A percentile compares a stretch with the other conserved stretches of the same genome.
These are phyloP conservation scores for Aquilaria agallochum DNA, from an alignment of 441 rosid species.

Conservation along the genomic window DNA sequence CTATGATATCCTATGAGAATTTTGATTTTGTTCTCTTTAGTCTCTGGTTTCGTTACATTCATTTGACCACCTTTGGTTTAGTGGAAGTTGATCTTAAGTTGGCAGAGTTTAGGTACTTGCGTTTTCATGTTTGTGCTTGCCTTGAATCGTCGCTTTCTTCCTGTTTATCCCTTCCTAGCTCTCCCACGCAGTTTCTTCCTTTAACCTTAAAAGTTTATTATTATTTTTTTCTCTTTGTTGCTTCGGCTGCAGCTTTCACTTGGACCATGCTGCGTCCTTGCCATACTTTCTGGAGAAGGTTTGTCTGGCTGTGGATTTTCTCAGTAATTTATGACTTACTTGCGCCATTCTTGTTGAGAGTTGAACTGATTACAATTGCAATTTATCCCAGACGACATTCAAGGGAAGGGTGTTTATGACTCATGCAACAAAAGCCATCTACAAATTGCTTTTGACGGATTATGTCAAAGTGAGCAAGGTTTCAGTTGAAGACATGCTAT, in stretches of 20 bases:
- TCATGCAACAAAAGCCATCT: constrained; percentile 91
- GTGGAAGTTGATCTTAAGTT: not conserved
- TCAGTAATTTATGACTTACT: no score
- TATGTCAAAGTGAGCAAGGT: constrained; percentile 95
- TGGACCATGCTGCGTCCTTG: constrained; percentile 95
- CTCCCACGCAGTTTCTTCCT: not conserved
- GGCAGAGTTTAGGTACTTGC: not conserved
- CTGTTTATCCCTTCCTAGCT: not conserved
- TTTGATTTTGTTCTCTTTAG: not conserved
- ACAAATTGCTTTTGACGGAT: constrained; percentile 75
- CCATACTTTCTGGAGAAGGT: constrained; percentile 96
- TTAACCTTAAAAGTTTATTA: not conserved
- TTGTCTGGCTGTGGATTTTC: constrained; percentile 14
- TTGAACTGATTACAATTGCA: constrained; percentile 10
- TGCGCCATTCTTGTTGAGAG: not conserved
- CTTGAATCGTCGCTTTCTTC: not conserved
- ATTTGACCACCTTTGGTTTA: not conserved
- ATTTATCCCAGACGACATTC: constrained; percentile 72
- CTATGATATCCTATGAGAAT: not conserved
- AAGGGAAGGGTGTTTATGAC: constrained; percentile 92
- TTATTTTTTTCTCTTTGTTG: not conserved
- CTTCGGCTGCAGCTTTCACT: constrained; percentile 74
- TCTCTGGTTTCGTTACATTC: not conserved
- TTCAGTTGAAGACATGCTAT: constrained; percentile 90
- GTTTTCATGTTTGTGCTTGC: not conserved